Conservation (phyloP, 176 grass and related monocot species). For the Bonia amplexicaulis region DNA sequence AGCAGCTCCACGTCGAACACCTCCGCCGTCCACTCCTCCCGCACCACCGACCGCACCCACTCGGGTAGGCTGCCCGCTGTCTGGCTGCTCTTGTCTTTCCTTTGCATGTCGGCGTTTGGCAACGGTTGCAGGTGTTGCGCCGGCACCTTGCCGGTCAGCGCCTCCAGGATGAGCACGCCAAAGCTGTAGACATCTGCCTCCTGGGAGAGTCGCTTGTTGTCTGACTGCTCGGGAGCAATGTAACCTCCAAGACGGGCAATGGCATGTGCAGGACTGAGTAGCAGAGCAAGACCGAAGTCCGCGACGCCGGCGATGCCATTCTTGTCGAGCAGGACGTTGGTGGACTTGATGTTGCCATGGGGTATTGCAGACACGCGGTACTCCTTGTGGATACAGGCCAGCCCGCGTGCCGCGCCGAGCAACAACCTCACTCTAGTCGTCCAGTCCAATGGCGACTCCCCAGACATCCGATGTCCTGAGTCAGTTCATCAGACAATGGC, state of each 20-base stretch:
- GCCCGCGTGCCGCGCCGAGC: conserved; percentile 50
- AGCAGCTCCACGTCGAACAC: conserved; percentile 87
- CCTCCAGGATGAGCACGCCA: conserved; percentile 71
- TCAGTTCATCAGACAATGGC: not conserved
- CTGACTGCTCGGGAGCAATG: conserved; percentile 53
- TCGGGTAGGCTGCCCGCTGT: conserved; percentile 31
- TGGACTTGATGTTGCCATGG: conserved; percentile 75
- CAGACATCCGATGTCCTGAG: conserved; percentile 46
- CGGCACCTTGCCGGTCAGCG: conserved; percentile 58
- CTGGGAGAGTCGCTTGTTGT: conserved; percentile 54
- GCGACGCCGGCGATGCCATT: conserved; percentile 48
- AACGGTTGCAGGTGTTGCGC: conserved; percentile 28
- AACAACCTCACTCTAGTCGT: conserved; percentile 49
- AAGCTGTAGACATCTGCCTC: conserved; percentile 81
- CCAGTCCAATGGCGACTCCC: conserved; percentile 61
- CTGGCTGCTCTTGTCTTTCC: conserved; percentile 16
- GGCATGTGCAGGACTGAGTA: conserved; percentile 53
- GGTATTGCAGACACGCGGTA: conserved; percentile 45
- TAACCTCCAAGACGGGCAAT: conserved; percentile 57
- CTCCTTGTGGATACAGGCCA: conserved; percentile 62
- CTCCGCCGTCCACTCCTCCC: conserved; percentile 82
- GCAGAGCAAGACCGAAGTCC: conserved; percentile 62
- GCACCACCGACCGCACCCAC: conserved; percentile 81
- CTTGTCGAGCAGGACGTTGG: conserved; percentile 65
- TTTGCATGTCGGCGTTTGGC: not conserved